A percentile compares a stretch with the other conserved stretches of the same genome.
Conservation (phyloP, 768 basidiomycete species). For the Mycena capillaripes region DNA sequence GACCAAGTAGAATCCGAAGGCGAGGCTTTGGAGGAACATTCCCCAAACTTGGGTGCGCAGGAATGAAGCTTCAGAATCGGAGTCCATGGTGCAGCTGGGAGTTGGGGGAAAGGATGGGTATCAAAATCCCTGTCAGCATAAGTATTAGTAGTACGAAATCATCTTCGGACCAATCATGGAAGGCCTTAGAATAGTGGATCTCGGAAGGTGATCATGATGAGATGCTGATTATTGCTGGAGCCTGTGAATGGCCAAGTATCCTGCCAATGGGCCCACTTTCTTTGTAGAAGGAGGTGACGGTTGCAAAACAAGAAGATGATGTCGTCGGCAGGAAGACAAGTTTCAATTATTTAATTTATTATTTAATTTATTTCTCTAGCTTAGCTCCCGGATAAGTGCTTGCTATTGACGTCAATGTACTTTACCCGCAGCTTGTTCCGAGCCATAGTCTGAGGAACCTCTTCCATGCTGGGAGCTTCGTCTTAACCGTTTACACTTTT, state of each 20-base stretch:
- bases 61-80: constrained; percentile 5
- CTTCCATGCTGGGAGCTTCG: not conserved
- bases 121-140: not conserved
- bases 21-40: constrained; percentile 24
- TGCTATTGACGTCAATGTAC: not conserved
- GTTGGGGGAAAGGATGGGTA: not conserved
- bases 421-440: no score
- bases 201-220: constrained; percentile 4
- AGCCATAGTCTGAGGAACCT: no score
- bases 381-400: not conserved
- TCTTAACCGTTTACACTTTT: not conserved
- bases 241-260: not conserved
- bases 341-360: not conserved
- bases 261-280: not conserved
- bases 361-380: not conserved
- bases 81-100: constrained; percentile 12
- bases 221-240: not conserved
- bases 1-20: constrained; percentile 33
- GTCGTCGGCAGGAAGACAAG: no score
- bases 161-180: constrained; percentile 3
- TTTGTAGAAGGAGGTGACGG: not conserved
- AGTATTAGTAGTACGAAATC: not conserved
- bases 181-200: not conserved
- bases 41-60: constrained; percentile 32
- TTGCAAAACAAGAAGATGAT: not conserved